Percentiles rank a stretch among this genome's conserved stretches.
These are phyloP conservation scores for Torulaspora quercuum DNA, from an alignment of 805 yeast genomes.

Conservation along the genomic window DNA sequence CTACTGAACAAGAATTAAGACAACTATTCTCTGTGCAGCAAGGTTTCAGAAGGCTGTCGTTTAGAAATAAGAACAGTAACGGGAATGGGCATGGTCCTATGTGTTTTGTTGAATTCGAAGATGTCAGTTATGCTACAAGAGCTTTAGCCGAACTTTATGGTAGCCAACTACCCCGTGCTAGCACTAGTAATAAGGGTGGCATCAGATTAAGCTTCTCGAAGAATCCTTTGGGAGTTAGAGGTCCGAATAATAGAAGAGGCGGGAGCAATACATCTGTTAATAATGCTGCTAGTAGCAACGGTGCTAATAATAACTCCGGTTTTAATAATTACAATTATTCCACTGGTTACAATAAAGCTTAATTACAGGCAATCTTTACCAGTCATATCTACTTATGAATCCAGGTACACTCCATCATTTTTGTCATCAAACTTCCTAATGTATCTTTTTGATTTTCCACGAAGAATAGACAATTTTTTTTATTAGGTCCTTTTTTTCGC, in stretches of 20 bases:
- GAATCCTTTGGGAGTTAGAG: constrained; percentile 95
- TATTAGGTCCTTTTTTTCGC: constrained; percentile 7
- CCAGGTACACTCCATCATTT: too few relatives aligned
- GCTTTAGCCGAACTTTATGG: constrained; percentile 95
- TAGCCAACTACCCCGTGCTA: constrained; percentile 76
- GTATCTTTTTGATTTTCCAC: too few relatives aligned
- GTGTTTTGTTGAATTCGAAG: constrained; percentile 99
- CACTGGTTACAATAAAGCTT: constrained; percentile 18
- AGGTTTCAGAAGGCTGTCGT: constrained; percentile 89
- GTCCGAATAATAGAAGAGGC: constrained; percentile 49
- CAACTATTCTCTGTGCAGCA: constrained; percentile 81
- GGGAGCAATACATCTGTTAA: constrained; percentile 28
- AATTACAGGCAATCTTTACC: too few relatives aligned
- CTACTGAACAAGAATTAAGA: constrained; percentile 88
- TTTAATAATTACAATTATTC: constrained; percentile 20
- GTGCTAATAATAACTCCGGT: constrained; percentile 14
- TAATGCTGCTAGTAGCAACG: constrained; percentile 10
- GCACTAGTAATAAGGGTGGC: constrained; percentile 71
- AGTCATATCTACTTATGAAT: too few relatives aligned
- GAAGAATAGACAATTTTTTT: too few relatives aligned
- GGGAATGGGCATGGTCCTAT: constrained; percentile 86
- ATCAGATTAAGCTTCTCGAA: constrained; percentile 90
- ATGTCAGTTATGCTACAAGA: constrained; percentile 86
- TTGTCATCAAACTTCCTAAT: constrained; percentile 1
- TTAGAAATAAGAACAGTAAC: constrained; percentile 64